Base-by-base conservation (phyloP, 495 filamentous ascomycete species). In the Aspergillus ostianus region DNA sequence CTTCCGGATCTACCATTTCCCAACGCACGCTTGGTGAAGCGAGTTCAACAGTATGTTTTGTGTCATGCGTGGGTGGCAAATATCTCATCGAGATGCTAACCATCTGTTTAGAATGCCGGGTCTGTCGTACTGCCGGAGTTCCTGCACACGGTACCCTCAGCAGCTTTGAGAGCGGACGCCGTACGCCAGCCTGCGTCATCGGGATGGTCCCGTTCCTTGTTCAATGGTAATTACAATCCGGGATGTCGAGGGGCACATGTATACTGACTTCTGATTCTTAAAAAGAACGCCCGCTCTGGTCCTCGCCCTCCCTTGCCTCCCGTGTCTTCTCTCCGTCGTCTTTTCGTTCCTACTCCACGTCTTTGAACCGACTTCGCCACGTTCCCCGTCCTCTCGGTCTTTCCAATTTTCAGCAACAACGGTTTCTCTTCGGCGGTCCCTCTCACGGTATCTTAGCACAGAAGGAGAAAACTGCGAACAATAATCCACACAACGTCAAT, bases 401-500 rank as follows among this genome's bases (percentile, higher is more conserved):
- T 17, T 69, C 69, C 2, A 68, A 60, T 41, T 15, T 68, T 7
- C 70, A 77, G 21, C 74, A 79, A 53, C 76, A 79, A 58, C 77
- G 83, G 20, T 76, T 83, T 44, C 73, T 87, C 55, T 85, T 84
- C 19, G 80, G 80, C 19, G 80, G 79, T 15, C 74, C 80, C 30
- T 84, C 84, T 50, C 82, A 82, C 51, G 84, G 81, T 44, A 69
- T 85, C 13, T 75, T 91, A 9, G 86, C 85, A 20, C 86, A 88
- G 61, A 84, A 87, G 63, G 94, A 98, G 74, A 88, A 90, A 69
- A 86, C 88, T 23, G 95, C 94, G 41, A 98, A 97, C 72, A 89
- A 90, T 75, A 93, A 96, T 64, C 90, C 94, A 3, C 85, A 80
- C 62, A 97, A 89, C 73, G 84, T 91, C 15, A 88, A 85, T 26